phyloP scores from a whole-genome alignment of 306 rosid genomes.

The Citrullus mucosospermus region DNA sequence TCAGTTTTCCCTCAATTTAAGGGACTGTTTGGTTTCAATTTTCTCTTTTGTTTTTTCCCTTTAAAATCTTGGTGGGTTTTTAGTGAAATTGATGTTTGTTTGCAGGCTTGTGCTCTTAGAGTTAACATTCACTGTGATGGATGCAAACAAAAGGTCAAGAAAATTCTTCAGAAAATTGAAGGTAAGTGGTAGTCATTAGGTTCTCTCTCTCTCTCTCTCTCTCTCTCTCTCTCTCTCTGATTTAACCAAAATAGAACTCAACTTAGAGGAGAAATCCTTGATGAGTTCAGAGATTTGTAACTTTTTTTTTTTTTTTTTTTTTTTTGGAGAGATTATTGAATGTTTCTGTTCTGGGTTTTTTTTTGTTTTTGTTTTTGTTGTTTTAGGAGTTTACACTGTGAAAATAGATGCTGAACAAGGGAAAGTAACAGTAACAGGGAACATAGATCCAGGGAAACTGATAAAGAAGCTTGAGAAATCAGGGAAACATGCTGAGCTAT shows the following conservation, averaged over 20 bases:
- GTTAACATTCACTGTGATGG: conserved; percentile 87
- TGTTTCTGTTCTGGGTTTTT: not conserved
- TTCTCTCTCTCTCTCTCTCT: not conserved
- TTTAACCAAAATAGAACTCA: not conserved
- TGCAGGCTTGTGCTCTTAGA: conserved; percentile 60
- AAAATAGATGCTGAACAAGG: conserved; percentile 43
- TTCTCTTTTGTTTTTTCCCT: not conserved
- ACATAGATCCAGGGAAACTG: conserved; percentile 46
- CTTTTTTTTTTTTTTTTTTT: not conserved
- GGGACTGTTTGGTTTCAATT: no score
- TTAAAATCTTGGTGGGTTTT: not conserved
- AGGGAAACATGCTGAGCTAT: conserved; percentile 57
- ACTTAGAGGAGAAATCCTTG: not conserved
- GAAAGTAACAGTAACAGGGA: conserved; percentile 42
- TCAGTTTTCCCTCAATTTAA: not conserved
- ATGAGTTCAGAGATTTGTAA: not conserved
- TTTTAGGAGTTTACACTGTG: conserved; percentile 37
- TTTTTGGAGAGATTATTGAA: not conserved
- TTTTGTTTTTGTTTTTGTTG: not conserved
- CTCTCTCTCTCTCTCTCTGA: not conserved
- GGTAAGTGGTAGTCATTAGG: conserved; percentile 23
- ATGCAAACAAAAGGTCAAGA: conserved; percentile 68
- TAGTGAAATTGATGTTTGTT: not conserved
- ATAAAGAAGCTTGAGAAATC: conserved; percentile 41
- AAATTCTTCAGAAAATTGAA: conserved; percentile 73